Evolutionary conservation across 1,139 yeast species (phyloP).

Genomic region (Eremothecium coryli): DNA sequence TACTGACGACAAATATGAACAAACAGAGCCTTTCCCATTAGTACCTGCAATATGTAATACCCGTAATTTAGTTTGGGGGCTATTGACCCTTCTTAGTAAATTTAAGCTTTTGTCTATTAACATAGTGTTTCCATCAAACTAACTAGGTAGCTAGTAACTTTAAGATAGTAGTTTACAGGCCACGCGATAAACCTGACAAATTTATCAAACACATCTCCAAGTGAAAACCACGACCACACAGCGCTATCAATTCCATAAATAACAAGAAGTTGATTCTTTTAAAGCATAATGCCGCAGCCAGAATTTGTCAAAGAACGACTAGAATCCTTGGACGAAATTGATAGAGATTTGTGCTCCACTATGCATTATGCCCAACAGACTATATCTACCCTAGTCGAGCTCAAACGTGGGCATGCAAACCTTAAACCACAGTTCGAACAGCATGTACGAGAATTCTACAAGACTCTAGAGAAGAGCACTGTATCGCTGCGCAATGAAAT

Average conservation of each 20-base stretch:
- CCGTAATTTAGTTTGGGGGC: conserved; percentile 55
- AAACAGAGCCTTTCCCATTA: conserved; percentile 88
- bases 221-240: no score
- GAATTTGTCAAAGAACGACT: conserved; percentile 34
- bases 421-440: conserved; percentile 25
- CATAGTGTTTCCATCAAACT: no score
- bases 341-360: conserved; percentile 33
- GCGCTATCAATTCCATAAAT: no score
- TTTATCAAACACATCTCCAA: no score
- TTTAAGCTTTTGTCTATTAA: no score
- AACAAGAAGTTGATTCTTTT: no score
- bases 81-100: conserved; percentile 46
- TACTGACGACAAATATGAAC: conserved; percentile 65
- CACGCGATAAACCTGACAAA: no score
- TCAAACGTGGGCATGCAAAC: conserved; percentile 24
- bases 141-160: no score
- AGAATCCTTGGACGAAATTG: conserved; percentile 33
- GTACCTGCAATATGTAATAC: conserved; percentile 88
- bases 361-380: conserved; percentile 35
- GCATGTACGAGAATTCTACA: conserved; percentile 23
- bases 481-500: conserved; percentile 22
- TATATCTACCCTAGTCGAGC: conserved; percentile 29
- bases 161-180: no score
- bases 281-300: conserved; percentile 23
- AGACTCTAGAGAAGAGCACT: conserved; percentile 19